Evolutionary conservation across 106 monocot genomes (phyloP), one percentile per base, ranked within the genome.

Genomic region (Phalaenopsis aphrodite): DNA sequence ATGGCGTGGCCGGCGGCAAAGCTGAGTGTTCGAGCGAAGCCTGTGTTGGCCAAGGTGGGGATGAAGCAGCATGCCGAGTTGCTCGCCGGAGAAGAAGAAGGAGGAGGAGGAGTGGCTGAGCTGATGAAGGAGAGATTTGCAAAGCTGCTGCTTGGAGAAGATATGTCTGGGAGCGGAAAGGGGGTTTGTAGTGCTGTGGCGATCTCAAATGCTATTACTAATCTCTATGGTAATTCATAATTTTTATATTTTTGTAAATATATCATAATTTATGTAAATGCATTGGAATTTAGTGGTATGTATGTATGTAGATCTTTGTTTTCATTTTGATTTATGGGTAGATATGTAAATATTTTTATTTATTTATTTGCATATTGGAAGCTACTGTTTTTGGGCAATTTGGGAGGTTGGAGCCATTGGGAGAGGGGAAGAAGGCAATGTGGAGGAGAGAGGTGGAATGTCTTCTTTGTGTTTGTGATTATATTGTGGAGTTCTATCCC

Each of bases 171-270:
- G 36, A 76, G 84, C 65, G 93, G 93, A 16, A 95, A 90, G 72
- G 94, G 94, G 46, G 93, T 93, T 48, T 88, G 91, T 82, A 85
- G 89, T 55, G 95, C 95, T 5, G 85, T 89, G 15, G 89, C 95
- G 11, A 86, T 95, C 55, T 95, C 95, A 56, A 95, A 95, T 84
- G 88, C 95, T 61, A 95, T 95, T 49, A 95, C 95, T 38, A 95
- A 95, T 49, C 93, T 95, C 82, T 93, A 93, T 73, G 95, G 95
- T 93, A 88, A 1, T 45, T 45, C 6, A 45, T 45, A 45, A 45
- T 4, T 3, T 45, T 45, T 3, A 45, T 4, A 45, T 45, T 45
- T 45, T 45, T 45, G 6, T 45, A 45, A 4, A 30, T 30, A 0
- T 48, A 48, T 10, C 7, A 11, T 48, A 9, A 48, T 48, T 48